Evolutionary conservation across 2,329 filamentous ascomycete genomes (phyloP), one percentile per base, ranked within the genome.

Genomic region (Xylariaceae sp.): DNA sequence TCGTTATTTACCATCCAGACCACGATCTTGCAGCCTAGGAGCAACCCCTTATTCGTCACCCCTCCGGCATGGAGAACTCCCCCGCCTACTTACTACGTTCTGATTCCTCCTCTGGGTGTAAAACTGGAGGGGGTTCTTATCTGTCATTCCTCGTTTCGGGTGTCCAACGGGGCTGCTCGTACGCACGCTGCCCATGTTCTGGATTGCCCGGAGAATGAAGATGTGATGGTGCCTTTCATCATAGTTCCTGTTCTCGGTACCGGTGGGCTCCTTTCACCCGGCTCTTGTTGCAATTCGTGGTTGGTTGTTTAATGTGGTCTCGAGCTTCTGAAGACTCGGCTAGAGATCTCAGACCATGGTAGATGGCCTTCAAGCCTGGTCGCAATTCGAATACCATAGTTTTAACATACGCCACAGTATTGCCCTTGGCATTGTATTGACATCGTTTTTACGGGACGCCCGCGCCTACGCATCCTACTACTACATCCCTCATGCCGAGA

Each of bases 1-100:
- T 65, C 58, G 35, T 55, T 51, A 54, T 23, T 55, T 50, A 50
- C 54, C 56, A 50, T 62, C 61, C 57, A 62, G 61, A 60, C 55
- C 61, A 61, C 53, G 39, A 51, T 51, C 42, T 53, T 53, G 35
- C 56, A 53, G 50, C 54, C 55, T 57, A 51, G 35, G 37, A 52
- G 18, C 55, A 61, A 55, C 57, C 51, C 15, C 37, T 60, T 59
- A 53, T 42, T 35, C 17, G 9, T 53, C 53, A 57, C 51, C 39
- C 52, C 47, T 50, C 53, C 58, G 34, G 35, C 51, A 48, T 51
- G 48, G 45, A 37, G 39, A 30, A 34, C 35, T 18, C 17, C 17
- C 17, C 17, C 17, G 17, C 17, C 17, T 44, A 51, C 56, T 51
- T 30, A 48, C 42, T 48, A 49, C 47, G 30, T 17, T 30, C 59